These are phyloP conservation scores for Irpex rosettiformis DNA, from an alignment of 1,284 basidiomycete species.

Conservation along the genomic window DNA sequence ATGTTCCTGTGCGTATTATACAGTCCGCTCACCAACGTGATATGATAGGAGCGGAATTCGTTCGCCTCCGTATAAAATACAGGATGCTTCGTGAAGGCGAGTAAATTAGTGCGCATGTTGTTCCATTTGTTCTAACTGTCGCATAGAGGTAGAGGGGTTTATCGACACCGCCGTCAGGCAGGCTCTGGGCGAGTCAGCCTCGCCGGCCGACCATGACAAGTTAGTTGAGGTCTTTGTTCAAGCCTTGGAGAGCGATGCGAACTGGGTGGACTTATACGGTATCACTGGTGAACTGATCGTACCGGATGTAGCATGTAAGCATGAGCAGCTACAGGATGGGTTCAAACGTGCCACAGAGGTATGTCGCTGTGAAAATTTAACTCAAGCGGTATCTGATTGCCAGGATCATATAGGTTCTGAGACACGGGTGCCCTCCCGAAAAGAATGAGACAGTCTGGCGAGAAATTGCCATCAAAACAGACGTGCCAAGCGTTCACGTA, in stretches of 20 bases:
- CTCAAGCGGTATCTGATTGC: no score
- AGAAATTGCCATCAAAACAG: constrained; percentile 75
- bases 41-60: constrained; percentile 51
- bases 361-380: no score
- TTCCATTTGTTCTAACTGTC: not conserved
- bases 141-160: constrained; percentile 57
- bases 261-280: constrained; percentile 66
- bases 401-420: constrained; percentile 34
- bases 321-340: constrained; percentile 21
- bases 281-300: constrained; percentile 65
- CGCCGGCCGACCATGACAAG: constrained; percentile 31
- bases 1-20: constrained; percentile 12
- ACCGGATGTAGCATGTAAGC: constrained; percentile 35
- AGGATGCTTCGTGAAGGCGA: constrained; percentile 73
- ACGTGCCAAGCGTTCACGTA: constrained; percentile 77
- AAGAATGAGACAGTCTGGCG: constrained; percentile 46
- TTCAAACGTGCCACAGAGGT: constrained; percentile 32
- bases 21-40: not conserved
- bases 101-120: constrained; percentile 1
- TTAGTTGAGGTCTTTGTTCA: constrained; percentile 51
- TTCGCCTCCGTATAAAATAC: constrained; percentile 64
- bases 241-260: constrained; percentile 54
- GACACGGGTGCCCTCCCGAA: constrained; percentile 36
- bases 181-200: constrained; percentile 33
- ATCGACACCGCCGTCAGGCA: constrained; percentile 48